Evolutionary conservation across 108 stramenopile species (phyloP).

Genomic region (Cylindrotheca fusiformis): DNA sequence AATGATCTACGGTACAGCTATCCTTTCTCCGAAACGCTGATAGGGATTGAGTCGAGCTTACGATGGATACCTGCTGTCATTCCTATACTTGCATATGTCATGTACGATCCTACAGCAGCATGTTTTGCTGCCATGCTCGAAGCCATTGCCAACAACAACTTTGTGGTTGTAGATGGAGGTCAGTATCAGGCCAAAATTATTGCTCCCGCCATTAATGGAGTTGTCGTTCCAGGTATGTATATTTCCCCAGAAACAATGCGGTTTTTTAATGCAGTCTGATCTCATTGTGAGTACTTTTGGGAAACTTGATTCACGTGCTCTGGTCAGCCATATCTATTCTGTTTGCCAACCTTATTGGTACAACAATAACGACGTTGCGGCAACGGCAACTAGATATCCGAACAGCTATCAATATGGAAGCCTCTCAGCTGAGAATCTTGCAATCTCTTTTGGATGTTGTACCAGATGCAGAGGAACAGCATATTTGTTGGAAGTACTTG

Average conservation of each 20-base stretch:
- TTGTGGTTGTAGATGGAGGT: conserved; percentile 77
- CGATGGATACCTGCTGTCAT: conserved; percentile 26
- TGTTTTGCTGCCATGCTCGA: conserved; percentile 18
- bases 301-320: too few species aligned
- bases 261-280: too few species aligned
- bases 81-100: conserved; percentile 36
- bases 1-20: conserved; percentile 5
- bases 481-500: conserved; percentile 39
- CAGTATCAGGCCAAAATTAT: conserved; percentile 64
- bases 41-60: not conserved
- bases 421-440: conserved; percentile 54
- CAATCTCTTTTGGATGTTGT: conserved; percentile 51
- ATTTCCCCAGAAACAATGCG: too few species aligned
- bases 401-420: conserved; percentile 62
- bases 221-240: conserved; percentile 25
- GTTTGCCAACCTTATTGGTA: conserved; percentile 37
- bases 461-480: conserved; percentile 17
- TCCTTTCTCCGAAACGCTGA: not conserved
- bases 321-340: conserved; percentile 28
- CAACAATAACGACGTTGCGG: conserved; percentile 32
- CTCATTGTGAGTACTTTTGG: too few species aligned
- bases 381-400: conserved; percentile 54
- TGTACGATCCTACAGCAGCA: conserved; percentile 32
- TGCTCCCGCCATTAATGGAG: conserved; percentile 36
- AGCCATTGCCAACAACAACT: conserved; percentile 30